Percentiles rank a stretch among this genome's conserved stretches.
phyloP scores from a whole-genome alignment of 768 basidiomycete species.

The Mycena filopes region DNA sequence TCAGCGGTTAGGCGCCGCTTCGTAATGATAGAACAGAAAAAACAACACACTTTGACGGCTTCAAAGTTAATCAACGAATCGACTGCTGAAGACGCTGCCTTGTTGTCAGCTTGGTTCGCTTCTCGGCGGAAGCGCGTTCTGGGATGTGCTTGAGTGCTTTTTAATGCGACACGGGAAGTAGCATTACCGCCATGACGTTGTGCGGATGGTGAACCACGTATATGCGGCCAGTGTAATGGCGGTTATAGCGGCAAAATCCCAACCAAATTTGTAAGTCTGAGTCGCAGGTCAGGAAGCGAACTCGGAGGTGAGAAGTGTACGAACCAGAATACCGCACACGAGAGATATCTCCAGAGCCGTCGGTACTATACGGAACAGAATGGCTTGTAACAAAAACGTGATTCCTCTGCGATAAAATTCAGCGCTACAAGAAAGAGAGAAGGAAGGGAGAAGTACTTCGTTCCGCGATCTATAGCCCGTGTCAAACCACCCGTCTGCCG shows the following conservation, averaged over 20 bases:
- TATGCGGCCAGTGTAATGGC: slow-evolving; percentile 87
- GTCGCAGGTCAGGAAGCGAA: slow-evolving; percentile 2
- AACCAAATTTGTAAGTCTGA: slow-evolving; percentile 97
- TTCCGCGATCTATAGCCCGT: slow-evolving; percentile 95
- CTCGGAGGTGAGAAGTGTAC: slow-evolving; percentile 37
- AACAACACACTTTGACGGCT: slow-evolving; percentile 85
- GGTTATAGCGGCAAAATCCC: slow-evolving; percentile 96
- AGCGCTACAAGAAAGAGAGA: not conserved
- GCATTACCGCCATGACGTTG: slow-evolving; percentile 92
- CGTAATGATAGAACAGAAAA: slow-evolving; percentile 9
- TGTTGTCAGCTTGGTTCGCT: slow-evolving; percentile 97
- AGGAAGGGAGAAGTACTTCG: slow-evolving; percentile 71
- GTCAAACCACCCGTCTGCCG: slow-evolving; percentile 97
- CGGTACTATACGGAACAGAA: slow-evolving; percentile 94
- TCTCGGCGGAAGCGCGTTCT: slow-evolving; percentile 94
- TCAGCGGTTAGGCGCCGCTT: not conserved
- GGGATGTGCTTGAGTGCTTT: slow-evolving; percentile 9
- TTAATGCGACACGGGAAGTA: not conserved
- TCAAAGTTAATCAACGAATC: slow-evolving; percentile 99
- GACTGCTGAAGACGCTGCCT: slow-evolving; percentile 91
- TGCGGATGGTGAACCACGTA: slow-evolving; percentile 96
- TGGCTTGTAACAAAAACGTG: slow-evolving; percentile 91
- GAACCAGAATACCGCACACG: slow-evolving; percentile 95
- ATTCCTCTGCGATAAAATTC: slow-evolving; percentile 74
- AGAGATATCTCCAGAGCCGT: slow-evolving; percentile 96